Base-by-base conservation (phyloP, 805 yeast species). In the Jamesozyma hellenica region DNA sequence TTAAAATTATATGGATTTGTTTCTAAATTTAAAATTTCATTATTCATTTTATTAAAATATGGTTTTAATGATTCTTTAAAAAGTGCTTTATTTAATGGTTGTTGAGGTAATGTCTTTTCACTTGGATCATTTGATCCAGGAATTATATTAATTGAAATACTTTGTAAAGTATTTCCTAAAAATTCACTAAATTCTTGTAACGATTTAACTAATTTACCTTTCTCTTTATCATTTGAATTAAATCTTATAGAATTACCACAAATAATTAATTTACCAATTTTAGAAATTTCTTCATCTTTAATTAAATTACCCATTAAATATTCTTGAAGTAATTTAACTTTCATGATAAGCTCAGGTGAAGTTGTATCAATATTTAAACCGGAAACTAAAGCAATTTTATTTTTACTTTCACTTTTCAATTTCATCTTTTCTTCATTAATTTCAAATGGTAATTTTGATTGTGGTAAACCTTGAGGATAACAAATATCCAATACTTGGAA, bases 91-190 rank as follows among this genome's bases (percentile, higher is more conserved):
- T 90, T 96, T n/a, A 92, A 55, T 2, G 94, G 82, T 57, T 82
- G 95, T 59, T 92, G 96, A 1, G 98, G 98, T 42, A 86, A 60
- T 36, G 88, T 74, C 14, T 72, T 63, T 44, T 83, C 94, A n/a
- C 85, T 77, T 0, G 96, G 95, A 57, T 92, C 98, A 4, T 69
- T 61, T 7, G 65, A 71, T 4, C 98, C 97, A 0, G 98, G 95
- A 77, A 92, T 70, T 2, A 92, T 51, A 32, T 80, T 73, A 6
- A 88, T 77, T 0, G 94, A 82, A 14, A 86, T 60, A 2, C 81
- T 66, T 7, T 67, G 58, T 3, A 79, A 61, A 1, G 84, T 44
- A 12, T 79, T 79, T 2, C 67, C 55, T 4, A 90, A 48, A 49
- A 79, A 75, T 9, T 55, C 49, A 48, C 84, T 90, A 18, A 90